Conservation (phyloP, 2,329 filamentous ascomycete species). For the Juglanconis juglandina region DNA sequence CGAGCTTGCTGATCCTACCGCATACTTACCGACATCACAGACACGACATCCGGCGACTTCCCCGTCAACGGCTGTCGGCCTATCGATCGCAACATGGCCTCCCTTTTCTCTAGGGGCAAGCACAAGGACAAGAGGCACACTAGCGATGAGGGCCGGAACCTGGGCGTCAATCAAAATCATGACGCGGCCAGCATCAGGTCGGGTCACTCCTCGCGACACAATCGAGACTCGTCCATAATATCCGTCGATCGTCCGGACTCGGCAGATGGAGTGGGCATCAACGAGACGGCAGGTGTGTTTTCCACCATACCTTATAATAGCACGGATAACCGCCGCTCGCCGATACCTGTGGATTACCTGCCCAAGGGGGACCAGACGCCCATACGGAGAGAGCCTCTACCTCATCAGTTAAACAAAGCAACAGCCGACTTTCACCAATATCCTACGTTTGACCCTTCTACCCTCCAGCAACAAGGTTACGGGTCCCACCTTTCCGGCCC, state of each 20-base stretch:
- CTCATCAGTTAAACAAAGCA: slow-evolving; percentile 78
- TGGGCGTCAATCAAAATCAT: slow-evolving; percentile 58
- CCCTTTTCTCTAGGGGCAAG: slow-evolving; percentile 87
- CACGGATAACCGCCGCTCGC: slow-evolving; percentile 62
- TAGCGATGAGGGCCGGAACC: slow-evolving; percentile 56
- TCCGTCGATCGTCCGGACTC: slow-evolving; percentile 68
- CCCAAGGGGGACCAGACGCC: slow-evolving; percentile 63
- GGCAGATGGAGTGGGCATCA: slow-evolving; percentile 59
- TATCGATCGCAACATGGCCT: slow-evolving; percentile 35
- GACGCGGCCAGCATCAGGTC: slow-evolving; percentile 44
- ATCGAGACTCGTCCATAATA: slow-evolving; percentile 67
- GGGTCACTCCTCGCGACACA: slow-evolving; percentile 67
- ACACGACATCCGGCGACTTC: not conserved
- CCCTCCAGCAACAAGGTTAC: slow-evolving; percentile 37
- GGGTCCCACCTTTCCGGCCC: slow-evolving; percentile 58
- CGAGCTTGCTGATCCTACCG: not conserved
- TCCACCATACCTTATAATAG: slow-evolving; percentile 85
- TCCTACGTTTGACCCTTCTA: slow-evolving; percentile 63
- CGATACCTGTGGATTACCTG: slow-evolving; percentile 70
- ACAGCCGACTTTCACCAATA: slow-evolving; percentile 86
- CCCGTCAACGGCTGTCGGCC: slow-evolving; percentile 9
- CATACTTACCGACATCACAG: slow-evolving; percentile 2
- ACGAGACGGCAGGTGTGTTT: slow-evolving; percentile 76
- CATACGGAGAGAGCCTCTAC: slow-evolving; percentile 67
- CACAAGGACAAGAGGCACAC: slow-evolving; percentile 68